Conservation (phyloP, 306 rosid genomes). For the Luffa acutangula region DNA sequence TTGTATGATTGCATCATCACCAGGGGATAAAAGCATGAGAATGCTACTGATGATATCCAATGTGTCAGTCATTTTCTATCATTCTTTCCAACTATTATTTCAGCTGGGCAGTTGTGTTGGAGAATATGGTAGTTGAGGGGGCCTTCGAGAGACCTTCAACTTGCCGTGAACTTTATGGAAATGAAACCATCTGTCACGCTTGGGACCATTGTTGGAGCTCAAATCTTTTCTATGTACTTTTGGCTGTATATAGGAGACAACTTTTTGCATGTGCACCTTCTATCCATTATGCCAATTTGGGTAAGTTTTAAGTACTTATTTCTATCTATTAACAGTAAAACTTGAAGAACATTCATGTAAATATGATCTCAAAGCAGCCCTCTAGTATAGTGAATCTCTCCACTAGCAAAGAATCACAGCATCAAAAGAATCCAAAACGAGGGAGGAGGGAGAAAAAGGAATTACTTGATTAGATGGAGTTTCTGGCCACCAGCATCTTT, state of each 20-base stretch:
- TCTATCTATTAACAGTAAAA: neutral
- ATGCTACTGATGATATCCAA: neutral
- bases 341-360: neutral
- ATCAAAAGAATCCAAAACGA: neutral
- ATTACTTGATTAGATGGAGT: neutral
- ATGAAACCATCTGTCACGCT: neutral
- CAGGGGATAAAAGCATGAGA: neutral
- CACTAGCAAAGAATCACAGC: neutral
- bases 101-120: neutral
- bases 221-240: neutral
- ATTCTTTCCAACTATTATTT: neutral
- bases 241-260: neutral
- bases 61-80: neutral
- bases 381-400: neutral
- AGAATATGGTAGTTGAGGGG: neutral
- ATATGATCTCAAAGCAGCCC: neutral
- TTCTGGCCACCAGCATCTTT: neutral
- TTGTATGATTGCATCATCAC: neutral
- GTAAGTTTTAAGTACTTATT: neutral
- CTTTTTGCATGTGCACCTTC: neutral
- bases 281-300: neutral
- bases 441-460: neutral
- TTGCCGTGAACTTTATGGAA: constrained; percentile 2
- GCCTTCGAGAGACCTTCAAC: neutral
- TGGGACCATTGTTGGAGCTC: constrained; percentile 1